A percentile compares a stretch with the other conserved stretches of the same genome.
Conservation (phyloP, 306 rosid genomes). For the Casuarina equisetifolia region DNA sequence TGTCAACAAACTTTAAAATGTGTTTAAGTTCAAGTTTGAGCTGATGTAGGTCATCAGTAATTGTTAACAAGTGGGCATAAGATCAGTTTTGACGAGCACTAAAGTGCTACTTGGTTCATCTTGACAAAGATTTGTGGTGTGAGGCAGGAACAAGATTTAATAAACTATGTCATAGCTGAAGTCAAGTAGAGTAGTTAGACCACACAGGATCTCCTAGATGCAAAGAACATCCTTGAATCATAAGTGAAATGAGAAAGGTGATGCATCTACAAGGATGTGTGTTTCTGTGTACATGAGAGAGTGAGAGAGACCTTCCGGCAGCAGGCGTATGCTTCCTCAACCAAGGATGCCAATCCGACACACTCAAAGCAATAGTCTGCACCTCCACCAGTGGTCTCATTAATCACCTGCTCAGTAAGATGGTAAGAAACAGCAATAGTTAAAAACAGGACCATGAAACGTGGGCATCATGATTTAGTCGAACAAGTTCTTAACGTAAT, state of each 20-base stretch:
- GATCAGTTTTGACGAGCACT: neutral
- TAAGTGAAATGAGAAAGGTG: neutral
- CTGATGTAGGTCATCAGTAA: neutral
- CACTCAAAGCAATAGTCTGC: constrained; percentile 90
- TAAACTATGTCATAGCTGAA: neutral
- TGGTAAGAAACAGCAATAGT: neutral
- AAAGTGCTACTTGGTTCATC: neutral
- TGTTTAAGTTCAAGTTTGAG: neutral
- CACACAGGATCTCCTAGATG: neutral
- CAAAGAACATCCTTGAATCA: neutral
- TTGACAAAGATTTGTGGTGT: neutral
- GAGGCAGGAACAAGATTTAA: neutral
- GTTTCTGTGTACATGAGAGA: constrained; percentile 4
- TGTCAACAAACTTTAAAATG: neutral
- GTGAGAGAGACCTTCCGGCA: constrained; percentile 60
- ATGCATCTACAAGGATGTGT: neutral
- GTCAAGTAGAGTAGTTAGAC: neutral
- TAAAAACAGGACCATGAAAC: neutral
- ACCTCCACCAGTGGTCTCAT: constrained; percentile 67
- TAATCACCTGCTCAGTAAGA: constrained; percentile 44
- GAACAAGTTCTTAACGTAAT: neutral
- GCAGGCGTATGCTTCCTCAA: constrained; percentile 77
- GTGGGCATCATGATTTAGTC: neutral
- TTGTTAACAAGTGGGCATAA: neutral
- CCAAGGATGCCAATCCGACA: constrained; percentile 70